Evolutionary conservation across 495 filamentous ascomycete species (phyloP).

Genomic region (Poronia punctata): DNA sequence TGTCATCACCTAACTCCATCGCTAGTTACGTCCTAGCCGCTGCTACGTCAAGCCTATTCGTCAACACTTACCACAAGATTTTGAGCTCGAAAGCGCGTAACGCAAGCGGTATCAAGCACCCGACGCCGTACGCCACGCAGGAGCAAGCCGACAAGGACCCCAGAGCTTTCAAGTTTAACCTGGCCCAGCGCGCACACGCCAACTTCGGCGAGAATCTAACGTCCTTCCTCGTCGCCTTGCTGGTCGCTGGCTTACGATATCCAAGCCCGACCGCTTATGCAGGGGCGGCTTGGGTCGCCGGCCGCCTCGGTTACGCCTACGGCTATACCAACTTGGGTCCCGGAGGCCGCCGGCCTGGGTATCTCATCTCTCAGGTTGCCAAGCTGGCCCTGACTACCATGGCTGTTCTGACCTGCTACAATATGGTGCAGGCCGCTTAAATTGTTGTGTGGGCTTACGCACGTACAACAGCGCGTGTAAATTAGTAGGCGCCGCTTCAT

Average conservation of each 20-base stretch:
- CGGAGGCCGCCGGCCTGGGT: conserved; percentile 24
- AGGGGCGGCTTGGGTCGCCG: conserved; percentile 50
- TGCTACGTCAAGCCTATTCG: conserved; percentile 51
- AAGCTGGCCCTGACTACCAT: conserved; percentile 24
- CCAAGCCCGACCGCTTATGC: conserved; percentile 47
- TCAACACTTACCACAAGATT: conserved; percentile 46
- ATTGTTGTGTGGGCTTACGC: no score
- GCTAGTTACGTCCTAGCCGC: conserved; percentile 51
- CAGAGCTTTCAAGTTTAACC: conserved; percentile 43
- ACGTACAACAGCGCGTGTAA: no score
- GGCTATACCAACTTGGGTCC: conserved; percentile 50
- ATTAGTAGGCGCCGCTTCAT: no score
- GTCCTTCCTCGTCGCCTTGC: conserved; percentile 49
- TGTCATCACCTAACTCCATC: background rate
- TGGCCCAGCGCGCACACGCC: conserved; percentile 62
- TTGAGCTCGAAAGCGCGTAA: conserved; percentile 44
- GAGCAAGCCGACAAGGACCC: conserved; percentile 52
- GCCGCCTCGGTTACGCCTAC: conserved; percentile 46
- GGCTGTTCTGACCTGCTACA: conserved; percentile 27
- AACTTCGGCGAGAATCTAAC: conserved; percentile 65
- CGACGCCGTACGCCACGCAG: conserved; percentile 55
- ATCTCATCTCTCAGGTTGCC: conserved; percentile 9
- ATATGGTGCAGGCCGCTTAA: conserved; percentile 22
- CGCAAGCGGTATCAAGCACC: conserved; percentile 51
- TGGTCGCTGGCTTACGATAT: conserved; percentile 50